Evolutionary conservation across 2,329 filamentous ascomycete genomes (phyloP), one percentile per base, ranked within the genome.

Genomic region (Didymella arachidicola): DNA sequence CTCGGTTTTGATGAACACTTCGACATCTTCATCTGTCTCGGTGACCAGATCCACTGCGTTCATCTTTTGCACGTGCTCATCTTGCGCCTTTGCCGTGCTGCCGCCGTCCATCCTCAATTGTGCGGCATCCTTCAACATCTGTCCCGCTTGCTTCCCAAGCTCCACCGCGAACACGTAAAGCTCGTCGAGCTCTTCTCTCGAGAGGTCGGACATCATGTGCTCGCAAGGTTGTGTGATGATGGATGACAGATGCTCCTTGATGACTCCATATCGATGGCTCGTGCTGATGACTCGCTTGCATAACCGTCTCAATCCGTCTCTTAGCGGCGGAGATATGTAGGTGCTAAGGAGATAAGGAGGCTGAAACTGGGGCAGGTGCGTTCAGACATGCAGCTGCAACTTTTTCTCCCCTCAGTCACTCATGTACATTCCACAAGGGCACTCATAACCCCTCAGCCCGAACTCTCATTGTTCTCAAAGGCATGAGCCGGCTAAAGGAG

Each of bases 11-110:
- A 92, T 89, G 70, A 91, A 92, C 16, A 83, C 80, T 75, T 93
- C 90, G 38, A 91, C 87, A 68, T 91, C 88, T 77, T 89, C 84
- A 71, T 93, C 90, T 0, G 88, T 90, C 77, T 92, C 86, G 10
- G 89, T 93, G 19, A 93, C 90, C 61, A 93, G 85, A 72, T 93
- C 90, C 11, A 93, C 90, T 1, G 89, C 84, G 71, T 86, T 92
- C 64, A 90, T 87, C 74, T 93, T 93, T 76, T 92, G 88, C 7
- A 81, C 78, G 53, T 84, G 81, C 59, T 82, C 76, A 42, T 73
- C 69, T 38, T 72, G 61, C 14, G 65, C 50, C 29, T 53, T 25
- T 1, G 47, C 71, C 67, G 57, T 62, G 57, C 36, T 64, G 43
- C 70, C 68, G 36, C 77, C 79, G 10, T 76, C 78, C 66, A 84